Conservation (phyloP, 306 rosid species). For the Adenanthera pavonina region DNA sequence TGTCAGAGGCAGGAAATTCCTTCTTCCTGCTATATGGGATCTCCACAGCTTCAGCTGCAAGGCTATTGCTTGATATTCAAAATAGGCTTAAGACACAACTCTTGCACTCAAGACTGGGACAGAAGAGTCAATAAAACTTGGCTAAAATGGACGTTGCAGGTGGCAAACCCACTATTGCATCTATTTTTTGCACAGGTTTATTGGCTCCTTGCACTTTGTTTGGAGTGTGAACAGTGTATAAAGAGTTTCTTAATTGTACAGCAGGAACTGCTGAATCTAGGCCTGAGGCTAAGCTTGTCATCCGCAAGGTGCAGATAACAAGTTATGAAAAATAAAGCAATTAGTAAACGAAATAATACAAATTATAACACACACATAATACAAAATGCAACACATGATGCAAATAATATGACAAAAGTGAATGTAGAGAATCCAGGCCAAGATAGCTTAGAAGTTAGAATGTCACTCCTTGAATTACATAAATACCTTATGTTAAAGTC, state of each 20-base stretch:
- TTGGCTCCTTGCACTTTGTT: neutral
- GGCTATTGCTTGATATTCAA: slow-evolving; percentile 17
- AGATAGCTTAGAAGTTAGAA: too few relatives aligned
- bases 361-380: too few relatives aligned
- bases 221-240: neutral
- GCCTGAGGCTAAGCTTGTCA: neutral
- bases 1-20: slow-evolving; percentile 41
- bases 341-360: neutral
- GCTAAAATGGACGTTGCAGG: neutral
- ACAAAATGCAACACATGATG: neutral
- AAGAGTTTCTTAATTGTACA: neutral
- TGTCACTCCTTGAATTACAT: neutral
- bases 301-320: neutral
- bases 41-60: slow-evolving; percentile 22
- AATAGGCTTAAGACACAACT: neutral
- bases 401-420: too few relatives aligned
- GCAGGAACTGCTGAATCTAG: neutral
- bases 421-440: too few relatives aligned
- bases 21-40: slow-evolving; percentile 48
- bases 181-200: neutral
- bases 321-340: neutral
- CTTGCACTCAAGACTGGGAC: neutral
- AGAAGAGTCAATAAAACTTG: neutral
- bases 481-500: neutral
- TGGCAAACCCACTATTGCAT: neutral